Conservation (phyloP, 306 rosid species). For the Neltuma alba region DNA sequence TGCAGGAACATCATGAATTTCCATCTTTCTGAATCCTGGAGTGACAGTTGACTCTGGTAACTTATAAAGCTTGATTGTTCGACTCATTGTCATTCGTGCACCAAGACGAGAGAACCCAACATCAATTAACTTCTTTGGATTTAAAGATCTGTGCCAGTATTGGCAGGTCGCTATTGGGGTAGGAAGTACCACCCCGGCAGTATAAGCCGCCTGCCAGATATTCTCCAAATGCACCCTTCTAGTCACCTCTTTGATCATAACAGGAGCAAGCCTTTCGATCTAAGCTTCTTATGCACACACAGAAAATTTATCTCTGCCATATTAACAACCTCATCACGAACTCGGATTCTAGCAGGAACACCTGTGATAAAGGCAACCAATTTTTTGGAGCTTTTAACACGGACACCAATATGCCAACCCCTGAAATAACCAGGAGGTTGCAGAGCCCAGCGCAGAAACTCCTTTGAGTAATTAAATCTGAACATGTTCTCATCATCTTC, state of each 20-base stretch:
- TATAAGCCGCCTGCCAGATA: constrained; percentile 80
- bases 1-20: constrained; percentile 66
- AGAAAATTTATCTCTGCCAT: constrained; percentile 81
- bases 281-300: constrained; percentile 80
- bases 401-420: constrained; percentile 84
- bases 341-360: constrained; percentile 71
- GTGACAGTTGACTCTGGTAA: constrained; percentile 63
- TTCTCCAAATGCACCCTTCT: constrained; percentile 81
- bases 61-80: constrained; percentile 77
- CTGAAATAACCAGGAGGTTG: constrained; percentile 67
- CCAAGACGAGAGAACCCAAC: constrained; percentile 87
- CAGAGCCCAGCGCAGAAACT: constrained; percentile 75
- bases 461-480: constrained; percentile 75
- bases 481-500: constrained; percentile 84
- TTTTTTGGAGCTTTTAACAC: constrained; percentile 68
- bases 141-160: constrained; percentile 78
- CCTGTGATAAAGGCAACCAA: constrained; percentile 80
- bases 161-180: constrained; percentile 80
- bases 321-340: constrained; percentile 51
- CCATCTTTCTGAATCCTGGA: constrained; percentile 78
- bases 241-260: constrained; percentile 83
- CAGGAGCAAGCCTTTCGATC: constrained; percentile 83
- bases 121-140: constrained; percentile 80
- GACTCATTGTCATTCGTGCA: constrained; percentile 83
- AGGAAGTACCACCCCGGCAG: constrained; percentile 81